Evolutionary conservation across 2,329 filamentous ascomycete genomes (phyloP).

Genomic region (Calonectria pseudoturangicola): DNA sequence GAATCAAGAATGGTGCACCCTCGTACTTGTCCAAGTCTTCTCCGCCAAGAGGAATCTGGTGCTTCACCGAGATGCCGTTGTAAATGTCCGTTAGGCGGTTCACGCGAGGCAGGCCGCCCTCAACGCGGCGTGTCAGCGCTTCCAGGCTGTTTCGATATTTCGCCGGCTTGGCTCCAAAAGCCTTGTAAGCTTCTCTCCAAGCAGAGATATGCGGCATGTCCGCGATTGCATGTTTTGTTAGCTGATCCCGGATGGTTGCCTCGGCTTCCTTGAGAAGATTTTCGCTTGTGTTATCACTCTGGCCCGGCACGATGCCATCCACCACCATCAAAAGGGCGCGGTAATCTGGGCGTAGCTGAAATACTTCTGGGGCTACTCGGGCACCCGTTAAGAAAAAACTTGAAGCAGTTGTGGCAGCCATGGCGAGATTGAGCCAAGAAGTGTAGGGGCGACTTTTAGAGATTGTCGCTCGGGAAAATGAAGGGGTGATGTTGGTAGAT

Average conservation of each 20-base stretch:
- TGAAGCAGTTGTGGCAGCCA: background rate
- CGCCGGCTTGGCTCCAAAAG: conserved; percentile 45
- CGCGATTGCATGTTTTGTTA: conserved; percentile 34
- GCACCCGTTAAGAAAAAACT: conserved; percentile 21
- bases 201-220: conserved; percentile 44
- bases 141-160: conserved; percentile 44
- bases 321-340: conserved; percentile 44
- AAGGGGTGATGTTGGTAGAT: background rate
- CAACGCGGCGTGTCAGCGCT: conserved; percentile 44
- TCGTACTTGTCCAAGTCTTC: conserved; percentile 48
- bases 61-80: conserved; percentile 49
- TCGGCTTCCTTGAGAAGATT: conserved; percentile 43
- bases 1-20: conserved; percentile 39
- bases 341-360: conserved; percentile 45
- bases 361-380: conserved; percentile 41
- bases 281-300: conserved; percentile 45
- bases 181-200: conserved; percentile 46
- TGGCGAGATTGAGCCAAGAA: background rate
- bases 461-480: background rate
- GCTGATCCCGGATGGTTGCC: conserved; percentile 23
- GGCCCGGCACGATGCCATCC: conserved; percentile 42
- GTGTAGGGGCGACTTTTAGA: too few relatives aligned
- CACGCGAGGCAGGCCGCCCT: conserved; percentile 43
- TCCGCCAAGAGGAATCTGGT: conserved; percentile 46
- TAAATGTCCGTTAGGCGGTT: conserved; percentile 49